Evolutionary conservation across 305 asterid species (phyloP), one percentile per base, ranked within the genome.

Genomic region (Fraxinus dipetala): DNA sequence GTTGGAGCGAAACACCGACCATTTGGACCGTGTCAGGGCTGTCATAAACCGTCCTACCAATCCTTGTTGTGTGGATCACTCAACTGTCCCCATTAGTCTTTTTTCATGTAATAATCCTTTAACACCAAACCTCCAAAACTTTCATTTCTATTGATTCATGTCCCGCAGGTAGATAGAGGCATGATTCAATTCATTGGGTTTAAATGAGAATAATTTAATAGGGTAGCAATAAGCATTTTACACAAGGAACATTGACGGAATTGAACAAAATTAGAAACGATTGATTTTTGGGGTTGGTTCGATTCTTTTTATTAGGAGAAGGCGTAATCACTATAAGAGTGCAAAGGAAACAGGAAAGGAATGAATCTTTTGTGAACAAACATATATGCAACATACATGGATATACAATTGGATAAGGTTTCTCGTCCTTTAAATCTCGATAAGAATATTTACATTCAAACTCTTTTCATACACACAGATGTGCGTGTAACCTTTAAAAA

Each of bases 31-130:
- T 28, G 20, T 30, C 74, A 24, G 18, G 67, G 76, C 65, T 43
- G 74, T 30, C 77, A 80, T 74, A 20, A 63, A 78, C 91, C 90
- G 90, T 69, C 92, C 84, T 77, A 82, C 89, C 87, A 87, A 87
- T 87, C 84, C 24, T 78, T 73, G 28, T 31, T 76, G 38, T 48
- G 79, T 34, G 35, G 14, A 63, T 75, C 61, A 61, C 67, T 81
- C 38, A 83, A 48, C 48, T 79, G 83, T 82, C 89, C 78, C 72
- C 75, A 20, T 80, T 75, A 59, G 28, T 72, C 28, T 20, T 7
- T 83, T 11, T 30, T 24, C 72, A 16, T 79, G 32, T n/a, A 28
- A 63, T n/a, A 26, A 72, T 51, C 81, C 78, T 31, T 31, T 35
- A 30, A 73, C 72, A 76, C 85, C 86, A 83, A 74, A 59, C 45